These are phyloP conservation scores for Theileria annulata DNA, from an alignment of 169 alveolate genomes.

Conservation along the genomic window DNA sequence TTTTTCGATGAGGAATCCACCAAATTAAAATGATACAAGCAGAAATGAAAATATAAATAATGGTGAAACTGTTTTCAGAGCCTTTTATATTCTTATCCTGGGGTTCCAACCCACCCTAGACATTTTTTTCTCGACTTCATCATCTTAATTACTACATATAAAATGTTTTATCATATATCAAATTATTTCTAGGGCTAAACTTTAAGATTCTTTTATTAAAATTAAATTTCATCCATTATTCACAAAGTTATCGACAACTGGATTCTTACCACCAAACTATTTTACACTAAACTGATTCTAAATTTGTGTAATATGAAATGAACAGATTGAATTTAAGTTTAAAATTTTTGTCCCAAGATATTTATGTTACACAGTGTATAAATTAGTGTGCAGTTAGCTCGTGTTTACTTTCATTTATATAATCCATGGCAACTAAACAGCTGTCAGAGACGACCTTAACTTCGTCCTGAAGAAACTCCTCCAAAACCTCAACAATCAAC, in stretches of 20 bases:
- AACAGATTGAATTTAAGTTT: neutral
- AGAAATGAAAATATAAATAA: neutral
- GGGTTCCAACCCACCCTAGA: neutral
- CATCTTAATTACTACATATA: neutral
- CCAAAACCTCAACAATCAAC: conserved; percentile 25
- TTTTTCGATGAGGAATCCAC: neutral
- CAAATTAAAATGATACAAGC: neutral
- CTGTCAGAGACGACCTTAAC: conserved; percentile 65
- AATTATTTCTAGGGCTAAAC: neutral
- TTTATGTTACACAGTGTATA: neutral
- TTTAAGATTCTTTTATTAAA: neutral
- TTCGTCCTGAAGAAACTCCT: conserved; percentile 17
- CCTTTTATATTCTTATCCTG: neutral
- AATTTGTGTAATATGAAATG: neutral
- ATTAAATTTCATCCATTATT: neutral
- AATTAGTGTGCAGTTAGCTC: conserved; percentile 3
- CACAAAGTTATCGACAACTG: neutral
- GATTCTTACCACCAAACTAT: neutral
- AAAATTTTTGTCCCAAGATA: neutral
- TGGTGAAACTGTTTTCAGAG: neutral
- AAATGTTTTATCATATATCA: neutral
- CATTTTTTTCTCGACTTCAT: neutral
- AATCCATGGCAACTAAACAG: conserved; percentile 66
- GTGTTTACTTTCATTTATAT: conserved; percentile 24
- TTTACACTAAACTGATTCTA: neutral